Conservation (phyloP, 305 asterid species). For the Rubia balearica region DNA sequence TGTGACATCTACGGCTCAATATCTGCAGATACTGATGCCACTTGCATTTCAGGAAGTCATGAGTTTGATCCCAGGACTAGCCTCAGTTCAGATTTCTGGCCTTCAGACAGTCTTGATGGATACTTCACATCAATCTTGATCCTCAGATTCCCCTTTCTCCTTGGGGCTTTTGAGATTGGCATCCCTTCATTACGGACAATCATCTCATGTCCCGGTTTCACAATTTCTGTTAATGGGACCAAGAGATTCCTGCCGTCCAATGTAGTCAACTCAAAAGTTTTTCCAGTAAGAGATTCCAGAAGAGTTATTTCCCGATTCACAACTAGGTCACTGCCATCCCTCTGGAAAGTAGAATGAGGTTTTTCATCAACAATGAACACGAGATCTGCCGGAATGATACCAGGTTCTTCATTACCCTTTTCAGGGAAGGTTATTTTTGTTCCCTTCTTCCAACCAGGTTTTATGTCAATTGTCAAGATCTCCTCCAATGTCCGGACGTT, state of each 20-base stretch:
- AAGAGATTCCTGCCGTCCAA: slow-evolving; percentile 58
- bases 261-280: slow-evolving; percentile 54
- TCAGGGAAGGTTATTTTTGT: slow-evolving; percentile 87
- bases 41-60: slow-evolving; percentile 22
- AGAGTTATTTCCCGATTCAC: slow-evolving; percentile 65
- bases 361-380: slow-evolving; percentile 73
- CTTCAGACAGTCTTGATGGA: slow-evolving; percentile 57
- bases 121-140: slow-evolving; percentile 71
- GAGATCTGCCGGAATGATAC: slow-evolving; percentile 76
- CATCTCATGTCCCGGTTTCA: slow-evolving; percentile 73
- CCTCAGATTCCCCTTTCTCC: slow-evolving; percentile 65
- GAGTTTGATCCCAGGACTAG: slow-evolving; percentile 61
- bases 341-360: slow-evolving; percentile 52
- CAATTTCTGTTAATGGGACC: slow-evolving; percentile 61
- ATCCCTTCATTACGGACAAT: slow-evolving; percentile 72
- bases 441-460: slow-evolving; percentile 95
- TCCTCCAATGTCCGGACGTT: slow-evolving; percentile 50
- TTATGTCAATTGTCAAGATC: slow-evolving; percentile 71
- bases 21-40: slow-evolving; percentile 8
- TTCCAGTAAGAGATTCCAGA: slow-evolving; percentile 79
- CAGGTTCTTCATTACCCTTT: slow-evolving; percentile 89
- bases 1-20: slow-evolving; percentile 24
- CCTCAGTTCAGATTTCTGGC: slow-evolving; percentile 63
- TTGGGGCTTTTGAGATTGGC: slow-evolving; percentile 76
- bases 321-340: slow-evolving; percentile 74